These are phyloP conservation scores for Acorus calamus DNA, from an alignment of 106 monocot genomes.

Conservation along the genomic window DNA sequence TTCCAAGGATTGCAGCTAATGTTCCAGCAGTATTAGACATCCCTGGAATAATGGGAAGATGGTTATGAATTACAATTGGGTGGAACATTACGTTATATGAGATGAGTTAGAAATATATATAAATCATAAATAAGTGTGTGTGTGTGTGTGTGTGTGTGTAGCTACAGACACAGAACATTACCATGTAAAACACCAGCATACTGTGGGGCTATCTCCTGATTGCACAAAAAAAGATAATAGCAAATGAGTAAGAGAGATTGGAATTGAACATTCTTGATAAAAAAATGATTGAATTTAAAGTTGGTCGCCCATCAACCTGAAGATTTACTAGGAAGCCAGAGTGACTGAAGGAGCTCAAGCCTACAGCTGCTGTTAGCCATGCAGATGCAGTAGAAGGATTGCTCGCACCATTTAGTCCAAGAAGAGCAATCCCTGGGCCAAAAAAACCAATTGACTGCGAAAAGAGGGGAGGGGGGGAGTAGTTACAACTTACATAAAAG, in stretches of 20 bases:
- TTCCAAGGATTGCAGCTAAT: conserved; percentile 75
- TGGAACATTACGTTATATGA: too few relatives aligned
- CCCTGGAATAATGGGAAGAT: conserved; percentile 22
- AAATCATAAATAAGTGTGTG: too few relatives aligned
- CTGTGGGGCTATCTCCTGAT: conserved; percentile 83
- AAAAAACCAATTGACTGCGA: conserved; percentile 83
- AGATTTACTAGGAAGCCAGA: conserved; percentile 92
- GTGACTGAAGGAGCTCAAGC: conserved; percentile 86
- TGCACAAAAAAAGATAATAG: conserved; percentile 1
- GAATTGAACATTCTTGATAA: too few relatives aligned
- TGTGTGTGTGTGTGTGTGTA: too few relatives aligned
- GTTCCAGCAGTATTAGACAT: conserved; percentile 96
- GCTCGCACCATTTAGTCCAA: conserved; percentile 56
- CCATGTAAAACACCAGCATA: conserved; percentile 87
- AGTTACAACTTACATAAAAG: too few relatives aligned
- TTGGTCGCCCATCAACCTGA: conserved; percentile 36
- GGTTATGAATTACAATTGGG: too few relatives aligned
- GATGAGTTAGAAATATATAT: too few relatives aligned
- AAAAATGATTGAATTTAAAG: not conserved
- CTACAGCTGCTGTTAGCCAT: conserved; percentile 79
- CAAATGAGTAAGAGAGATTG: not conserved
- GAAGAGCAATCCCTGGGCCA: conserved; percentile 72
- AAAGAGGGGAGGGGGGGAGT: not conserved
- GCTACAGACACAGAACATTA: conserved; percentile 10
- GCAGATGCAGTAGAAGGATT: conserved; percentile 56